Conservation (phyloP, 305 asterid species). For the Stenogyne calaminthoides region DNA sequence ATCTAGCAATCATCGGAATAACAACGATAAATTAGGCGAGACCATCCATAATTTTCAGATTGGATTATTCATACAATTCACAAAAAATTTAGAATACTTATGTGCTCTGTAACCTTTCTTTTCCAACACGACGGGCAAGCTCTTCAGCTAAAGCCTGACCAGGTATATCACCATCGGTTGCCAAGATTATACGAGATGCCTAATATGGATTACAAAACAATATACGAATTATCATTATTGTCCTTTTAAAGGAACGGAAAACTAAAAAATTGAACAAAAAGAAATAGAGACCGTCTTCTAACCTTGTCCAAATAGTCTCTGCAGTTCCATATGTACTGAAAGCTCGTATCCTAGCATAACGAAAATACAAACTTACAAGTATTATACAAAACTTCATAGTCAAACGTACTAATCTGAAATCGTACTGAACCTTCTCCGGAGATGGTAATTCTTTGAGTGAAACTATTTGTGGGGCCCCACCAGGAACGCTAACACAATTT, state of each 20-base stretch:
- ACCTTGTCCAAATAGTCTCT: slow-evolving; percentile 67
- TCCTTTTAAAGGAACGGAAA: neutral
- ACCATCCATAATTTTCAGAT: neutral
- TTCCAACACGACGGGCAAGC: slow-evolving; percentile 81
- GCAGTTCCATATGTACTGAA: slow-evolving; percentile 77
- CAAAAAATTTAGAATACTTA: no score
- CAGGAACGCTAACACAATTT: slow-evolving; percentile 81
- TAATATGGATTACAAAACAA: slow-evolving; percentile 20
- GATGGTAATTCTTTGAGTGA: slow-evolving; percentile 56
- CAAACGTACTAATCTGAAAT: neutral
- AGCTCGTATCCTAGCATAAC: slow-evolving; percentile 53
- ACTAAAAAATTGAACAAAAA: neutral
- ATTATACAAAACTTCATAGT: neutral
- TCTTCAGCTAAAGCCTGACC: slow-evolving; percentile 80
- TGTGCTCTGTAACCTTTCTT: slow-evolving; percentile 51
- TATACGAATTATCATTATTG: neutral
- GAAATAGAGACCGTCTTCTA: slow-evolving; percentile 3
- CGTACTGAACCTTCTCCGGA: slow-evolving; percentile 53
- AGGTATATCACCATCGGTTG: slow-evolving; percentile 73
- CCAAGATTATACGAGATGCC: slow-evolving; percentile 72
- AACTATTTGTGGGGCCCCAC: slow-evolving; percentile 76
- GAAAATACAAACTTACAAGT: neutral
- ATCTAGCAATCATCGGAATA: slow-evolving; percentile 38
- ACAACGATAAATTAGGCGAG: neutral
- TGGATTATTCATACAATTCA: no score